Percentiles rank a stretch among this genome's conserved stretches.
Conservation (phyloP, 2,329 filamentous ascomycete species). For the Daldinia eschscholtzii region DNA sequence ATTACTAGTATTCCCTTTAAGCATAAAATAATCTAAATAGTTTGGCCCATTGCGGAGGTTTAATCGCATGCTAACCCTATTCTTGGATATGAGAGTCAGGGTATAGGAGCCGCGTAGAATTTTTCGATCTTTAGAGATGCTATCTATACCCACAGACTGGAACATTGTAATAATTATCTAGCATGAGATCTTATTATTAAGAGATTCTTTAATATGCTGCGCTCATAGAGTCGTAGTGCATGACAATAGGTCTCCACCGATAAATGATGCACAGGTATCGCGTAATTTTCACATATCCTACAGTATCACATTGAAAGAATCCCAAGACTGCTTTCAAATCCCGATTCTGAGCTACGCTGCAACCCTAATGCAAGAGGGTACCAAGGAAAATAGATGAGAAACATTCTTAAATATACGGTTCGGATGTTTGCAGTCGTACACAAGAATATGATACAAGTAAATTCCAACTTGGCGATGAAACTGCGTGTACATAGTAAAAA, state of each 20-base stretch:
- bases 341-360: conserved; percentile 11
- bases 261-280: conserved; percentile 14
- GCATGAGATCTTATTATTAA: conserved; percentile 6
- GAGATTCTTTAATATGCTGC: not conserved
- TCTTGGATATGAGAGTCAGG: not conserved
- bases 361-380: conserved; percentile 11
- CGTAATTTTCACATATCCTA: conserved; percentile 21
- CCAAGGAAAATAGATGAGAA: not conserved
- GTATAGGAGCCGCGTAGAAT: not conserved
- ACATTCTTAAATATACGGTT: not conserved
- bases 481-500: not conserved
- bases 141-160: not conserved
- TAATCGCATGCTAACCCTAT: conserved; percentile 24
- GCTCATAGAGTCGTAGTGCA: conserved; percentile 19
- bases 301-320: conserved; percentile 3
- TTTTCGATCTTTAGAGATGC: conserved; percentile 8
- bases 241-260: conserved; percentile 8
- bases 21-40: not conserved
- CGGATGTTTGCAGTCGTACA: not conserved
- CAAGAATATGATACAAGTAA: not conserved
- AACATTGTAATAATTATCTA: not conserved
- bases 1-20: not conserved
- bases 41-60: conserved; percentile 8
- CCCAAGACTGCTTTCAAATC: conserved; percentile 14
- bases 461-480: not conserved